These are phyloP conservation scores for Clitopilus passeckerianus DNA, from an alignment of 768 basidiomycete genomes.

Conservation along the genomic window DNA sequence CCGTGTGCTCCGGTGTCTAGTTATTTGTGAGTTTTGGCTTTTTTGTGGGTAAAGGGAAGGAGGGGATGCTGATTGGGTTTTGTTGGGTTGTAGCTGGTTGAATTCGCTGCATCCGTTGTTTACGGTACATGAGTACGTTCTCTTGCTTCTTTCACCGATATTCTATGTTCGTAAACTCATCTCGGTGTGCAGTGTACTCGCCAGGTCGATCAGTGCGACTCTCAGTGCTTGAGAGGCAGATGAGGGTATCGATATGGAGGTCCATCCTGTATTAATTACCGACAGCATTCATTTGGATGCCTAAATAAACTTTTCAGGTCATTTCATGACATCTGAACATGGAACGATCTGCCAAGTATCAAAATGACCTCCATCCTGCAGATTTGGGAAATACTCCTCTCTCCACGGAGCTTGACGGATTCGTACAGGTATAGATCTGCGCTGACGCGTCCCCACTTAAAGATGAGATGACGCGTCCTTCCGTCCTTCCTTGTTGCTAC, in stretches of 20 bases:
- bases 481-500: too few species aligned
- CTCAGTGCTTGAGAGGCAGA: constrained; percentile 26
- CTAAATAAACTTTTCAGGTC: too few species aligned
- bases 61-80: too few species aligned
- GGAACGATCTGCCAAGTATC: too few species aligned
- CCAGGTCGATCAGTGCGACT: constrained; percentile 43
- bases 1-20: constrained; percentile 60
- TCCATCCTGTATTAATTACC: neutral
- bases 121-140: constrained; percentile 53
- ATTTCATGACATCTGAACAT: too few species aligned
- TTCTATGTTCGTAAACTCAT: neutral
- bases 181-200: constrained; percentile 33
- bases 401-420: too few species aligned
- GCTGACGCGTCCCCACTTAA: neutral
- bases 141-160: neutral
- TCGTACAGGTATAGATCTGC: too few species aligned
- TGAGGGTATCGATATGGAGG: neutral
- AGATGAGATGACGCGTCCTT: neutral
- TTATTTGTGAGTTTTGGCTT: constrained; percentile 47
- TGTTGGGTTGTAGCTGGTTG: constrained; percentile 40
- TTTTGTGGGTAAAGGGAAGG: too few species aligned
- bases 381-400: too few species aligned
- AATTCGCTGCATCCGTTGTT: constrained; percentile 59
- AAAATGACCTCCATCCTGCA: too few species aligned
- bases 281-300: too few species aligned